Evolutionary conservation across 2,329 filamentous ascomycete genomes (phyloP).

Genomic region (Alternaria brassicicola): DNA sequence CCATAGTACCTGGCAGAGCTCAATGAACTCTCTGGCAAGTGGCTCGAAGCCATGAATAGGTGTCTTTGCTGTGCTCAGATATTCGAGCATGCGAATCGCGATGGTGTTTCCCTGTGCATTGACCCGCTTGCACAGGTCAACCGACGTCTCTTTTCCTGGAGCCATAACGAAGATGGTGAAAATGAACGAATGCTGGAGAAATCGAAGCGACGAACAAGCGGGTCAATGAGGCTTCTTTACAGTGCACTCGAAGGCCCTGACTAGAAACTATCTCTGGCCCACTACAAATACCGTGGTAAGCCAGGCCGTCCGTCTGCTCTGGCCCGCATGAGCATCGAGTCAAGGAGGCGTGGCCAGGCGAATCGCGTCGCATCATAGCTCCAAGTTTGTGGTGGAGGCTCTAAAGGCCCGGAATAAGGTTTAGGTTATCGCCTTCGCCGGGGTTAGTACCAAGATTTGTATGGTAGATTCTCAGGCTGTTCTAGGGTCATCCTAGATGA

Average conservation of each 20-base stretch:
- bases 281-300: slow-evolving; percentile 19
- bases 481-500: slow-evolving; percentile 23
- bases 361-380: slow-evolving; percentile 18
- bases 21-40: slow-evolving; percentile 70
- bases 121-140: slow-evolving; percentile 63
- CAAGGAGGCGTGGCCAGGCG: slow-evolving; percentile 14
- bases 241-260: slow-evolving; percentile 18
- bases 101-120: slow-evolving; percentile 61
- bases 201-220: slow-evolving; percentile 7
- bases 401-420: slow-evolving; percentile 22
- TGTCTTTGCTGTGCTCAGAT: slow-evolving; percentile 43
- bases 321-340: slow-evolving; percentile 25
- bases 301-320: slow-evolving; percentile 25
- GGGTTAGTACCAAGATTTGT: slow-evolving; percentile 19
- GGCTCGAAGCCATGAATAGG: slow-evolving; percentile 53
- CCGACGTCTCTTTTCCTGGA: slow-evolving; percentile 48
- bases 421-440: slow-evolving; percentile 29
- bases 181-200: slow-evolving; percentile 9
- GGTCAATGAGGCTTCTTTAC: slow-evolving; percentile 22
- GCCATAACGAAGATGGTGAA: slow-evolving; percentile 30
- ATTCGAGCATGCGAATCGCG: slow-evolving; percentile 54
- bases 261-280: slow-evolving; percentile 15
- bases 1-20: slow-evolving; percentile 61
- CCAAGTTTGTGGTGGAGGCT: slow-evolving; percentile 17
- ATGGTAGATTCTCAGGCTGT: slow-evolving; percentile 9